These are phyloP conservation scores for Penicillium psychrofluorescens DNA, from an alignment of 495 filamentous ascomycete species.

Conservation along the genomic window DNA sequence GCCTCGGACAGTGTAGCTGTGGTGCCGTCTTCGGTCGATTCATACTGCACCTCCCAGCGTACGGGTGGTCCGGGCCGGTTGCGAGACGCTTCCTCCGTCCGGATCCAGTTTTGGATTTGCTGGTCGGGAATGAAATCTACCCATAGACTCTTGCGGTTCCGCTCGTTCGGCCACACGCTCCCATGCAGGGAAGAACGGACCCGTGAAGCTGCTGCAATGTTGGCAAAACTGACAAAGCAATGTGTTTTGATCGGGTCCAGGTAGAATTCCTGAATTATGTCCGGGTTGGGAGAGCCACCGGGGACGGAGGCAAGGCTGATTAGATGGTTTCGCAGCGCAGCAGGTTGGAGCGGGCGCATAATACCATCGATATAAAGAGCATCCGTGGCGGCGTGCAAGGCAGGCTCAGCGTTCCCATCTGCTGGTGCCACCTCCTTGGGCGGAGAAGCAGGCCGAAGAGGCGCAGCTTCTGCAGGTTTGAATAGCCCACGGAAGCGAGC, in stretches of 20 bases:
- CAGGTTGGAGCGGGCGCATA: constrained; percentile 74
- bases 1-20: constrained; percentile 49
- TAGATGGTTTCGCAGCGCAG: constrained; percentile 58
- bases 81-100: constrained; percentile 51
- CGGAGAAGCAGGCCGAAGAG: constrained; percentile 13
- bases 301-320: constrained; percentile 56
- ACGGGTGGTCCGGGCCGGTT: constrained; percentile 39
- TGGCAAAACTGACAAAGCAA: constrained; percentile 68
- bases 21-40: constrained; percentile 48
- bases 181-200: constrained; percentile 73
- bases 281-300: constrained; percentile 37
- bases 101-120: constrained; percentile 66
- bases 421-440: constrained; percentile 23
- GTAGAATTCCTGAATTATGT: constrained; percentile 60
- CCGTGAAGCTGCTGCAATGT: constrained; percentile 62
- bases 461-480: constrained; percentile 17
- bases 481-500: constrained; percentile 53
- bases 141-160: constrained; percentile 75
- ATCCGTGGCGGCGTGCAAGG: constrained; percentile 75
- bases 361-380: constrained; percentile 88
- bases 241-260: constrained; percentile 84
- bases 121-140: constrained; percentile 85
- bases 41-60: constrained; percentile 69
- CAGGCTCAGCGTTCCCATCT: constrained; percentile 50
- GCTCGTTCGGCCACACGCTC: constrained; percentile 79